Base-by-base conservation (phyloP, 805 yeast species). In the Debaryomyces castellii region DNA sequence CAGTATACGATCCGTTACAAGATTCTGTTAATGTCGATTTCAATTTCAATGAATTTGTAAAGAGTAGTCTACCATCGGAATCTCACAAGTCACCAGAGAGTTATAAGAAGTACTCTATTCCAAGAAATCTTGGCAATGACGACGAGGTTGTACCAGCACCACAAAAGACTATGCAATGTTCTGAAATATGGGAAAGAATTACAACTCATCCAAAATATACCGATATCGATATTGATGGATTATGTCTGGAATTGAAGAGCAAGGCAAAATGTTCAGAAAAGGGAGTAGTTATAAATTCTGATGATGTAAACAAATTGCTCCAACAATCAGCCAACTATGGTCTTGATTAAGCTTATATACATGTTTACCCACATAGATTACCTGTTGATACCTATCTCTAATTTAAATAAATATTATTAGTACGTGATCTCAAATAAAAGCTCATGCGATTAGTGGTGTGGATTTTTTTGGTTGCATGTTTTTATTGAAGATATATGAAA, bases 121-220 rank as follows among this genome's bases (percentile, higher is more conserved):
- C 39, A 11, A 14, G 16, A 25, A 28, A 28, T 34, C 33, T 22
- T 18, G 16, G 17, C 25, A 56, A 58, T 7, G 63, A 60, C 39
- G 72, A 69, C 27, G 73, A 63, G 45, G 79, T 82, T 23, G 91
- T 89, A 3, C 96, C 96, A 5, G 79, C 85, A 4, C 85, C 81
- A 7, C 85, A 82, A 46, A 67, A 66, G 14, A 73, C 78, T 11
- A 62, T 81, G 52, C 82, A 81, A 59, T 94, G 99, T 66, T 61
- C 96, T 0, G 97, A 90, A 54, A 85, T 92, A 12, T 94, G 99
- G 99, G 98, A 92, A 65, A 79, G 98, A 59, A 86, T 94, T 32
- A 87, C 97, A 1, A 67, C 94, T 18, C 98, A 94, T 73, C 98
- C 99, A 27, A 82, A 86, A 61, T 94, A 91, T 65, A 82, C 94